Base-by-base conservation (phyloP, 2,329 filamentous ascomycete species). In the Diplodia intermedia region DNA sequence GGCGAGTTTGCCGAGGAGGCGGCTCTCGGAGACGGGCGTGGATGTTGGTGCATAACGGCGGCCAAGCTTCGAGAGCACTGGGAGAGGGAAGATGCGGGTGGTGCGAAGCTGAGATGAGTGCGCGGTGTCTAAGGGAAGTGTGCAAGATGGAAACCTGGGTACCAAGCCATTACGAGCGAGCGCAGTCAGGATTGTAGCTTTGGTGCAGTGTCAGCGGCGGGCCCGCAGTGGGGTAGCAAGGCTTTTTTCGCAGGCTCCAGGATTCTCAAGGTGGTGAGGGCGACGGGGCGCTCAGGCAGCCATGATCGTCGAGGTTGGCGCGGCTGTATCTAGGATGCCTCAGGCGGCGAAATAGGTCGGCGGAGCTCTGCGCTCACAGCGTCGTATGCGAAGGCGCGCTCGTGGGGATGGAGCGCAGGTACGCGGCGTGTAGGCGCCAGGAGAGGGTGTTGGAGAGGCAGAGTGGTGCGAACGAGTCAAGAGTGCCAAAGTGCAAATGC, bases 1-100 rank as follows among this genome's bases (percentile, higher is more conserved):
- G 11, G 71, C 70, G 18, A 75, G 71, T 36, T 73, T 61, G 56
- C 77, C 73, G 33, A 76, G 71, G 47, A 72, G 70, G 90, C 86
- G 75, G 88, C 86, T 78, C 89, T 86, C 72, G 91, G 90, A 72
- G 90, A 87, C 70, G 89, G 87, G 74, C 94, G 89, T 74, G 91
- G 90, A 81, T 94, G 92, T 82, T 97, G 94, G 87, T 97, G 93
- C 94, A 97, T 97, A 74, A 77, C 83, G 29, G 60, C 43, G 50
- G 31, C 74, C 14, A 31, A 33, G 56, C 60, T 49, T 60, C 49
- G 65, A 54, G 20, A 23, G 65, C n/a, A 43, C 20, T 53, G 47
- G 29, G 23, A 33, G 50, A 20, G 43, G 29, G n/a, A 14, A 23
- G 40, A 43, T 20, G 43, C 23, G 23, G 26, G 43, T 31, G 55